These are phyloP conservation scores for Dimargaris cristalligena DNA, from an alignment of 192 early-diverging fungal genomes.

Conservation along the genomic window DNA sequence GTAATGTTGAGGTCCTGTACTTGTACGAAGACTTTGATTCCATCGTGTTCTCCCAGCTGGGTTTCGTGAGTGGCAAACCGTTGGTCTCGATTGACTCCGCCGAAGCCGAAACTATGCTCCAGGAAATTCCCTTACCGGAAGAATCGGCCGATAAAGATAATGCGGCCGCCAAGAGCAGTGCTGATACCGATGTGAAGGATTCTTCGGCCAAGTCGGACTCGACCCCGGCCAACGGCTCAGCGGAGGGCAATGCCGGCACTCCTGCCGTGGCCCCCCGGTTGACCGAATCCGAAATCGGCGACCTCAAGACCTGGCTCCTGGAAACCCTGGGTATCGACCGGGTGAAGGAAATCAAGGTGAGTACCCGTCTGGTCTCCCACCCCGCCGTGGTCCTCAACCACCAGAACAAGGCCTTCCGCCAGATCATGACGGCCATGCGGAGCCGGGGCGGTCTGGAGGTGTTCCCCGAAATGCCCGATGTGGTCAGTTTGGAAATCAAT, in stretches of 20 bases:
- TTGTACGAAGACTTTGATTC: slow-evolving; percentile 40
- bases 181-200: slow-evolving; percentile 15
- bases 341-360: slow-evolving; percentile 51
- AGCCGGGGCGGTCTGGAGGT: slow-evolving; percentile 32
- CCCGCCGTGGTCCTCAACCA: slow-evolving; percentile 61
- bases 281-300: slow-evolving; percentile 27
- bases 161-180: slow-evolving; percentile 17
- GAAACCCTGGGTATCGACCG: slow-evolving; percentile 34
- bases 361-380: slow-evolving; percentile 50
- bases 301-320: slow-evolving; percentile 42
- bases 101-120: slow-evolving; percentile 23
- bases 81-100: slow-evolving; percentile 36
- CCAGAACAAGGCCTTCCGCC: slow-evolving; percentile 51
- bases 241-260: slow-evolving; percentile 3
- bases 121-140: background rate
- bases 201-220: background rate
- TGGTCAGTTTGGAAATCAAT: slow-evolving; percentile 53
- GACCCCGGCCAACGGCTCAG: slow-evolving; percentile 2
- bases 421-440: slow-evolving; percentile 46
- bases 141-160: slow-evolving; percentile 28
- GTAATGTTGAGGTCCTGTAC: slow-evolving; percentile 56
- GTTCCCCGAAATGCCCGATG: slow-evolving; percentile 37
- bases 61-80: slow-evolving; percentile 35
- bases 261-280: slow-evolving; percentile 14
- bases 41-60: slow-evolving; percentile 39